These are phyloP conservation scores for Exophiala mesophila DNA, from an alignment of 2,329 filamentous ascomycete species.

Conservation along the genomic window DNA sequence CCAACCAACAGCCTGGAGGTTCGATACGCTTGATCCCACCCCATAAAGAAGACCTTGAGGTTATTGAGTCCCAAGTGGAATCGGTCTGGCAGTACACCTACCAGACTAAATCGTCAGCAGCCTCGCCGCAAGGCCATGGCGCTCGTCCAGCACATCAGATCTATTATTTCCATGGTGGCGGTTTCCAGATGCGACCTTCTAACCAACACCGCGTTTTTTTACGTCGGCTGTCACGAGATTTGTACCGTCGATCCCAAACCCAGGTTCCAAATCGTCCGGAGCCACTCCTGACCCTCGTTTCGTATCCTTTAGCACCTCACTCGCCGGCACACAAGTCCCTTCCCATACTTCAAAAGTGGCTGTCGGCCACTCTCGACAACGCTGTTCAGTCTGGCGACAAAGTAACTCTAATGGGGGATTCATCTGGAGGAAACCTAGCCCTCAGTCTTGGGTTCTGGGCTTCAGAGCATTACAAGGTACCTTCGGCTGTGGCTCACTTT, in stretches of 20 bases:
- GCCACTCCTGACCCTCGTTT: conserved; percentile 45
- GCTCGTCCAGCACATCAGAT: conserved; percentile 32
- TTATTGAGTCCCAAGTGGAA: conserved; percentile 39
- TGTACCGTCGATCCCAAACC: conserved; percentile 24
- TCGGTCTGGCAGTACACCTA: conserved; percentile 47
- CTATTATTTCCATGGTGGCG: conserved; percentile 54
- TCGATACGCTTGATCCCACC: conserved; percentile 37
- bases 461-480: conserved; percentile 5
- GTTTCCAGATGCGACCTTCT: conserved; percentile 50
- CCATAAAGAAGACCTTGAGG: conserved; percentile 31
- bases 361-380: conserved; percentile 39
- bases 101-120: not conserved
- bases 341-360: conserved; percentile 44
- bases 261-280: conserved; percentile 23
- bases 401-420: conserved; percentile 51
- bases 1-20: conserved; percentile 32
- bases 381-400: conserved; percentile 37
- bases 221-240: conserved; percentile 40
- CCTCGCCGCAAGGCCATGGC: conserved; percentile 1
- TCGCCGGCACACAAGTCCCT: conserved; percentile 47
- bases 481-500: not conserved
- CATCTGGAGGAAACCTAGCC: conserved; percentile 52
- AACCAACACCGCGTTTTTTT: conserved; percentile 51
- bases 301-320: conserved; percentile 51
- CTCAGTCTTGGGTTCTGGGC: conserved; percentile 31